Evolutionary conservation across 2,329 filamentous ascomycete species (phyloP).

Genomic region (Penicillium sp.): DNA sequence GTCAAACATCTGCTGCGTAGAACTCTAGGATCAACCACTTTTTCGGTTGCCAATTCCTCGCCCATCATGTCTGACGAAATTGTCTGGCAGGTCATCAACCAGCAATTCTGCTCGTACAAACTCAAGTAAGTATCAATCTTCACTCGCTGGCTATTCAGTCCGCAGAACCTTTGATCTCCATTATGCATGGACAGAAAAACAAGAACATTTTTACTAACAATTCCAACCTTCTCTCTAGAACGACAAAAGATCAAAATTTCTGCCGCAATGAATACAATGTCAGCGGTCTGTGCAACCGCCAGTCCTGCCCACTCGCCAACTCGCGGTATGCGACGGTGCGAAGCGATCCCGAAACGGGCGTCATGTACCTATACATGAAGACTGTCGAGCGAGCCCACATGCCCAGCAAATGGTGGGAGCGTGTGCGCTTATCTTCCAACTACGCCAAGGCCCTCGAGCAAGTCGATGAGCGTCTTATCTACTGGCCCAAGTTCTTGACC

Average conservation of each 20-base stretch:
- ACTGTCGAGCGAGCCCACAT: slow-evolving; percentile 84
- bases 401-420: slow-evolving; percentile 91
- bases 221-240: slow-evolving; percentile 47
- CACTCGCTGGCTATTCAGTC: neutral
- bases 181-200: slow-evolving; percentile 4
- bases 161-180: slow-evolving; percentile 3
- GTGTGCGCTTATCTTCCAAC: slow-evolving; percentile 83
- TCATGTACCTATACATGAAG: slow-evolving; percentile 95
- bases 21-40: neutral
- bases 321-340: slow-evolving; percentile 90
- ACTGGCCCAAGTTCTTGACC: slow-evolving; percentile 89
- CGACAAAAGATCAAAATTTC: slow-evolving; percentile 84
- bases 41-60: slow-evolving; percentile 12
- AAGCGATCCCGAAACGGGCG: slow-evolving; percentile 73
- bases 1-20: slow-evolving; percentile 2
- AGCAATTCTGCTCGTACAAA: slow-evolving; percentile 93
- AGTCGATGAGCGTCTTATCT: slow-evolving; percentile 80
- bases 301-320: slow-evolving; percentile 88
- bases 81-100: slow-evolving; percentile 94
- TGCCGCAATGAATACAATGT: slow-evolving; percentile 95
- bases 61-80: slow-evolving; percentile 77
- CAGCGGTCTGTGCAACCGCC: slow-evolving; percentile 76
- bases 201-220: slow-evolving; percentile 6
- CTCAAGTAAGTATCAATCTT: slow-evolving; percentile 63
- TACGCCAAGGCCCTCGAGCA: slow-evolving; percentile 86